Conservation (phyloP, 495 filamentous ascomycete genomes). For the Friedmanniomyces simplex region DNA sequence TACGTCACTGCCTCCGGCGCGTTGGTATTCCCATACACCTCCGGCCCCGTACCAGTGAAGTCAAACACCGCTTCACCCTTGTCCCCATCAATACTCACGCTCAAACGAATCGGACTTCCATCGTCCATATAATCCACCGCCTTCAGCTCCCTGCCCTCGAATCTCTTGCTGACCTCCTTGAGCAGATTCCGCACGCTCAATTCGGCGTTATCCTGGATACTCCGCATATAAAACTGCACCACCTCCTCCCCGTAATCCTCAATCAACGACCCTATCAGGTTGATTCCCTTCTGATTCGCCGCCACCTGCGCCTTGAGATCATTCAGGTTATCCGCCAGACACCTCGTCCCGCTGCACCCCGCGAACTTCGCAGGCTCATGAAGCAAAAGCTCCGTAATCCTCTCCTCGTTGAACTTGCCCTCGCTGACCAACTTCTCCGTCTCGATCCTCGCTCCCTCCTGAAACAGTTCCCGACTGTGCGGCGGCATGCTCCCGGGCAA, state of each 20-base stretch:
- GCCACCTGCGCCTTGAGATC: constrained; percentile 95
- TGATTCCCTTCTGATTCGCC: constrained; percentile 92
- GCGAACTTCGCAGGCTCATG: constrained; percentile 74
- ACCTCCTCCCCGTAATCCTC: constrained; percentile 82
- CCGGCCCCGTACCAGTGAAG: constrained; percentile 79
- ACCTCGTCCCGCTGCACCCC: constrained; percentile 81
- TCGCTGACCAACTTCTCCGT: constrained; percentile 88
- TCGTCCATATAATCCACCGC: constrained; percentile 91
- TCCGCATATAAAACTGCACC: constrained; percentile 92
- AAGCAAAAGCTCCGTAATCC: constrained; percentile 74
- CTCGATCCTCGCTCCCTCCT: constrained; percentile 91
- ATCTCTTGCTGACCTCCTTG: constrained; percentile 65
- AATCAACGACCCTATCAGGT: constrained; percentile 73
- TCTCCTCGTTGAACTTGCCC: constrained; percentile 78
- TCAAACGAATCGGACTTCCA: constrained; percentile 75
- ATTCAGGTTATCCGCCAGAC: constrained; percentile 87
- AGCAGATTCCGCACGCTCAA: constrained; percentile 72
- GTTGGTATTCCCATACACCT: constrained; percentile 94
- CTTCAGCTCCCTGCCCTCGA: constrained; percentile 61
- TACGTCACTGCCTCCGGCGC: constrained; percentile 91
- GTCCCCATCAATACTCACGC: constrained; percentile 68
- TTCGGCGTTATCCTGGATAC: constrained; percentile 89
- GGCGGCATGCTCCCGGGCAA: constrained; percentile 95
- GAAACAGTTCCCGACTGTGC: constrained; percentile 81
- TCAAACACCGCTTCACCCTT: constrained; percentile 86